Base-by-base conservation (phyloP, 306 rosid genomes). In the Sechiopsis laciniata region DNA sequence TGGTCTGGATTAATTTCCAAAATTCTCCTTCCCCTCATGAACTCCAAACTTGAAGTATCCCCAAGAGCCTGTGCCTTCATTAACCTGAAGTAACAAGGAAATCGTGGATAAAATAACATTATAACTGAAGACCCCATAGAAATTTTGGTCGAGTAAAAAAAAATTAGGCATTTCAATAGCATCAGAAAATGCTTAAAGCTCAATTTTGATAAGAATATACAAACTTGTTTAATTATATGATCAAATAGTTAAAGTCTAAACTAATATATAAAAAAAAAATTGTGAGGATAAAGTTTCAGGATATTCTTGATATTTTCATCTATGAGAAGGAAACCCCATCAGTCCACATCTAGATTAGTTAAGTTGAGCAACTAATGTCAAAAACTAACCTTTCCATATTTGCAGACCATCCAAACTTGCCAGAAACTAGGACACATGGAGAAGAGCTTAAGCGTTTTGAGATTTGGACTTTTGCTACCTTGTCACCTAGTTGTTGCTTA, bases 11-110 rank as follows among this genome's bases (percentile, higher is more conserved):
- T 95, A 72, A 95, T 82, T 82, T 95, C 99, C 91, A 95, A 83
- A 82, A 95, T 95, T 83, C 99, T 88, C 84, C 96, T 86, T 10
- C 97, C 99, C 84, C 96, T 91, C 99, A 95, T 95, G 73, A 95
- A 95, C 83, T 95, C 99, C 87, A 95, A 85, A 73, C 95, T 95
- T 72, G 96, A 72, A 58, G 92, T 83, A 72, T 95, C 99, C n/a
- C 99, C 99, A 52, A 95, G 99, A 51, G 99, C 92, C 74, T 95
- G 99, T 0, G 99, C 97, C 89, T 95, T 95, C 99, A 95, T 95
- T 86, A 95, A 80, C 85, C 99, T 95, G 86, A 21, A 80, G 55
- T 74, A 42, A 77, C 29, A 64, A 37, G 79, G 60, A 51, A 2
- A 14, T 22, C 24, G 9, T 40, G 17, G 46, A 78, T 75, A 32